Percentiles rank a stretch among this genome's conserved stretches.
These are phyloP conservation scores for Fusarium ramigenum DNA, from an alignment of 2,329 filamentous ascomycete genomes.

Conservation along the genomic window DNA sequence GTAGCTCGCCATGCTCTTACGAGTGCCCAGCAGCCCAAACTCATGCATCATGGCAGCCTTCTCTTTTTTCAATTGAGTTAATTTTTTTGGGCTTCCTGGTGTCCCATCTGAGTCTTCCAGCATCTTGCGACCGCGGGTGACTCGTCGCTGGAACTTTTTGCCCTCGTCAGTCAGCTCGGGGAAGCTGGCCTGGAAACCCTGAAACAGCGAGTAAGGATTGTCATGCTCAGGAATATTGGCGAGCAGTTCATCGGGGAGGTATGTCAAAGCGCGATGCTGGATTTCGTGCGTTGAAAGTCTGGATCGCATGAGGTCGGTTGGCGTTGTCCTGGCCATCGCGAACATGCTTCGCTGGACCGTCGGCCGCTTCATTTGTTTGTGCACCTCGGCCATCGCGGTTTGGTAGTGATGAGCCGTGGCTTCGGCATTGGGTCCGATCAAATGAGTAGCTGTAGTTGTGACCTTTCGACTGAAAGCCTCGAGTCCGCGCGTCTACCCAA, in stretches of 20 bases:
- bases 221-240: conserved; percentile 87
- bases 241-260: conserved; percentile 89
- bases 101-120: conserved; percentile 70
- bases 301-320: conserved; percentile 92
- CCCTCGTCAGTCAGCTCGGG: conserved; percentile 76
- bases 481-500: conserved; percentile 78
- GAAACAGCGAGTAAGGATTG: conserved; percentile 91
- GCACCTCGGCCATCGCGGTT: conserved; percentile 86
- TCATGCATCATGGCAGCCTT: conserved; percentile 82
- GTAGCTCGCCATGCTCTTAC: conserved; percentile 97
- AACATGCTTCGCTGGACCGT: conserved; percentile 89
- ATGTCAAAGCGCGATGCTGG: conserved; percentile 89
- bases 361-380: conserved; percentile 87
- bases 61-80: conserved; percentile 81
- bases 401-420: conserved; percentile 76
- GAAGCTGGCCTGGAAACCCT: conserved; percentile 92
- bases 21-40: conserved; percentile 88
- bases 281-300: conserved; percentile 92
- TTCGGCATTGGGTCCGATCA: conserved; percentile 75
- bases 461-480: conserved; percentile 96
- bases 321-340: conserved; percentile 87
- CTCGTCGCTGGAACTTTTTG: conserved; percentile 75
- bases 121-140: conserved; percentile 80
- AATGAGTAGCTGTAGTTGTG: conserved; percentile 88
- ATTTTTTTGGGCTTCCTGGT: conserved; percentile 68